Conservation (phyloP, 495 filamentous ascomycete genomes). For the Hypoxylon intermedium region DNA sequence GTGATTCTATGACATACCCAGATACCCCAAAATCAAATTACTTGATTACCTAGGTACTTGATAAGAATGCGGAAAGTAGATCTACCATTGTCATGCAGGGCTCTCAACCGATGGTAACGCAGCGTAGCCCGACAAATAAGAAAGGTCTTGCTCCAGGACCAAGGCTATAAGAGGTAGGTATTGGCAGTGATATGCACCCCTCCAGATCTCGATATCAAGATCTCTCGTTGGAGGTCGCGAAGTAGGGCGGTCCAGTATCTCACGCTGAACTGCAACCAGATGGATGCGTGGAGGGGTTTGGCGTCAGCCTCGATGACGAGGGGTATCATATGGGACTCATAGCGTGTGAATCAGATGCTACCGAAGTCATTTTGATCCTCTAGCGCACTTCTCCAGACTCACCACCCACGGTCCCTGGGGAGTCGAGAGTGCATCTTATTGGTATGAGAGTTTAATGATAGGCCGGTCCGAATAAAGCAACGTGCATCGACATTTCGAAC, state of each 20-base stretch:
- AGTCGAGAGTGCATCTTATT: slow-evolving; percentile 1
- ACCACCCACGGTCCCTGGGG: slow-evolving; percentile 12
- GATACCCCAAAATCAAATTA: too few species aligned
- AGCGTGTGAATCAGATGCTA: slow-evolving; percentile 13
- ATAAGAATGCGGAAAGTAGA: not conserved
- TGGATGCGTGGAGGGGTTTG: slow-evolving; percentile 7
- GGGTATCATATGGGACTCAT: not conserved
- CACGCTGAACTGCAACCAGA: slow-evolving; percentile 4
- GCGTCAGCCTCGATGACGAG: slow-evolving; percentile 30
- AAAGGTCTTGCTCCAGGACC: not conserved
- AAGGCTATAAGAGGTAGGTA: slow-evolving; percentile 5
- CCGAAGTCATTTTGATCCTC: not conserved
- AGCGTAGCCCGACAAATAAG: too few species aligned
- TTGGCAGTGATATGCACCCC: slow-evolving; percentile 25
- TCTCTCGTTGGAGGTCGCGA: not conserved
- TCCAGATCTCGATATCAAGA: slow-evolving; percentile 32
- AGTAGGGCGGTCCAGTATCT: slow-evolving; percentile 1
- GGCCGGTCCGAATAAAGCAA: slow-evolving; percentile 24
- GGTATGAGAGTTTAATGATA: not conserved
- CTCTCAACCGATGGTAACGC: too few species aligned
- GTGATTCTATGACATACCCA: too few species aligned
- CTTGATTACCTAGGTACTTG: too few species aligned
- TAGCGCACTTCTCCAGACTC: slow-evolving; percentile 5
- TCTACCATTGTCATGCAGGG: not conserved
- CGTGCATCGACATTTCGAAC: slow-evolving; percentile 29